Percentiles rank a stretch among this genome's conserved stretches.
Conservation (phyloP, 2,329 filamentous ascomycete species). For the Hymenoscyphus linearis region DNA sequence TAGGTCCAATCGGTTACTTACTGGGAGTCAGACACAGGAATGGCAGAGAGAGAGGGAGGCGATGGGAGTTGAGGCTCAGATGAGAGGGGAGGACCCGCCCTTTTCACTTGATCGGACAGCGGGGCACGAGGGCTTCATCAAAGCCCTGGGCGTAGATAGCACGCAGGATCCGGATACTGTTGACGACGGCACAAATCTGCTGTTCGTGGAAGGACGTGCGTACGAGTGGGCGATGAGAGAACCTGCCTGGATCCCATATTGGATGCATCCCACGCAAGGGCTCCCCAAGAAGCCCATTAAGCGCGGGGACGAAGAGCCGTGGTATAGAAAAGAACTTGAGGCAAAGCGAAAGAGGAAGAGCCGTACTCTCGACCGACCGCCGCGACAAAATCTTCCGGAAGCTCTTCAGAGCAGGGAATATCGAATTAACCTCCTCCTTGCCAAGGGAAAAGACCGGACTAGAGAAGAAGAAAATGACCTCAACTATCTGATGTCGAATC, state of each 20-base stretch:
- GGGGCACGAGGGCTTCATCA: conserved; percentile 21
- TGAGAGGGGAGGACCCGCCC: conserved; percentile 21
- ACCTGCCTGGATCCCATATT: conserved; percentile 24
- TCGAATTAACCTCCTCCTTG: neutral
- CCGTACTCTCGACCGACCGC: neutral
- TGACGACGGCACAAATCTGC: conserved; percentile 19
- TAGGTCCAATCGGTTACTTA: conserved; percentile 20
- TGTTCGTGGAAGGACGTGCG: conserved; percentile 20
- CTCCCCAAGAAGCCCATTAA: conserved; percentile 16
- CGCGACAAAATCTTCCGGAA: neutral
- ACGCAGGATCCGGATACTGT: conserved; percentile 14
- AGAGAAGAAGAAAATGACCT: neutral
- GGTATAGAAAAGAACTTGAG: conserved; percentile 7
- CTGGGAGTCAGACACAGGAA: conserved; percentile 4
- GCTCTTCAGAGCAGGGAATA: conserved; percentile 2
- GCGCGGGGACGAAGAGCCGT: conserved; percentile 9
- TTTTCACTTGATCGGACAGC: conserved; percentile 19
- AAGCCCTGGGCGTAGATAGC: conserved; percentile 16
- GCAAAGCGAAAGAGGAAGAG: neutral
- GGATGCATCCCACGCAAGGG: conserved; percentile 24
- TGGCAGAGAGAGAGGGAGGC: conserved; percentile 12
- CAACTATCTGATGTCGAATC: neutral
- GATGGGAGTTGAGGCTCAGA: conserved; percentile 14
- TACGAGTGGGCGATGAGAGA: conserved; percentile 22
- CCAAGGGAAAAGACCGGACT: neutral